These are phyloP conservation scores for Boletus rufocinnamomeus DNA, from an alignment of 768 basidiomycete genomes.

Conservation along the genomic window DNA sequence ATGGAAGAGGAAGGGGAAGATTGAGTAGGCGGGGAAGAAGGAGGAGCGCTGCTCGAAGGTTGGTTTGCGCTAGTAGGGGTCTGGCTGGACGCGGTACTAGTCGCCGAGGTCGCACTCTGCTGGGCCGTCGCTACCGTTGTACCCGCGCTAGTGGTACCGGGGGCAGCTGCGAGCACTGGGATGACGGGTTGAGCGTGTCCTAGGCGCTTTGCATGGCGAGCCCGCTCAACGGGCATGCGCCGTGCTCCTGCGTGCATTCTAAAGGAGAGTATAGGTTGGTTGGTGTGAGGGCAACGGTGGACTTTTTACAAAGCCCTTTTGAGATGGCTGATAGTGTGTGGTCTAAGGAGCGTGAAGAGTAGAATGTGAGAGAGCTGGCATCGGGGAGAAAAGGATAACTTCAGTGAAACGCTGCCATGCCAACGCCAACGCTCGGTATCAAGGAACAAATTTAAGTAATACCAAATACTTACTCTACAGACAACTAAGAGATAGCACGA, in stretches of 20 bases:
- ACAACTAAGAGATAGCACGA: background rate
- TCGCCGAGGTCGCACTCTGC: slow-evolving; percentile 1
- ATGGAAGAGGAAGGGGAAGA: slow-evolving; percentile 13
- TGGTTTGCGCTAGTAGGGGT: slow-evolving; percentile 1
- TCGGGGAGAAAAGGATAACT: background rate
- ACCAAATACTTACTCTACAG: background rate
- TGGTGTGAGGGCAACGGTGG: background rate
- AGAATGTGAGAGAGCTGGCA: slow-evolving; percentile 7
- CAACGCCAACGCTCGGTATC: slow-evolving; percentile 22
- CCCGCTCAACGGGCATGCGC: slow-evolving; percentile 37
- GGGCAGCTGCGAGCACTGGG: slow-evolving; percentile 3
- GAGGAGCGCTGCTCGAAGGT: slow-evolving; percentile 17
- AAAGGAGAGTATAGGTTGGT: background rate
- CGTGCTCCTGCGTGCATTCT: slow-evolving; percentile 31
- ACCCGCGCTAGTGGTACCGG: background rate
- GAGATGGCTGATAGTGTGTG: background rate
- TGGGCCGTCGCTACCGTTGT: slow-evolving; percentile 3
- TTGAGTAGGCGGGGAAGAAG: slow-evolving; percentile 11
- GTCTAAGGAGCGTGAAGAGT: slow-evolving; percentile 22
- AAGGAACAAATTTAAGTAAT: background rate
- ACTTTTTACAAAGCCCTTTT: background rate
- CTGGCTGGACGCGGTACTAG: slow-evolving; percentile 4
- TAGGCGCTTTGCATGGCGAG: slow-evolving; percentile 34
- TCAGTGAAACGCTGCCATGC: slow-evolving; percentile 17
- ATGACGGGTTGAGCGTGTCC: slow-evolving; percentile 22